Evolutionary conservation across 208 protist species (phyloP).

Genomic region (Acanthamoeba castellanii): DNA sequence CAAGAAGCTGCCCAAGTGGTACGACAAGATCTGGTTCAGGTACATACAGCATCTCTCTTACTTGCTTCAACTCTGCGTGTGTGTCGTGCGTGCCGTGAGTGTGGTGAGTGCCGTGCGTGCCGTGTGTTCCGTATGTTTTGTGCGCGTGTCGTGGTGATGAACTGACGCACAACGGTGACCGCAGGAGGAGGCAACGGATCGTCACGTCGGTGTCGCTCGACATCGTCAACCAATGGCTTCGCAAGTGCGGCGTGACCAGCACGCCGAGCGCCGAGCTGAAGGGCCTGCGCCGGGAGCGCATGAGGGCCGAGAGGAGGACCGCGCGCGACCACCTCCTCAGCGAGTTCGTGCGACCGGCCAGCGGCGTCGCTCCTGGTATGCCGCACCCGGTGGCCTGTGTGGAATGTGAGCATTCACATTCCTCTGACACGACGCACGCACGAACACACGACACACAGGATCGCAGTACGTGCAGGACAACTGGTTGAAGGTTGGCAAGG

Average conservation of each 20-base stretch:
- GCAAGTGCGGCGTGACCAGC: neutral
- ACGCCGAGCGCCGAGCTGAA: neutral
- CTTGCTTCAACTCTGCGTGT: too few relatives aligned
- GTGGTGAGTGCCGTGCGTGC: too few relatives aligned
- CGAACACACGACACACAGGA: neutral
- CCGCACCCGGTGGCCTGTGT: neutral
- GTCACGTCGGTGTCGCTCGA: neutral
- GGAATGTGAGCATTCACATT: neutral
- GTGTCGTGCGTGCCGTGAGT: too few relatives aligned
- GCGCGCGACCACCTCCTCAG: neutral
- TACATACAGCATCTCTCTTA: neutral
- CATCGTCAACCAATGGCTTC: neutral
- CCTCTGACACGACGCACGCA: neutral
- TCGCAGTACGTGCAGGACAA: constrained; percentile 49
- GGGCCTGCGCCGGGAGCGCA: neutral
- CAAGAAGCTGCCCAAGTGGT: constrained; percentile 26
- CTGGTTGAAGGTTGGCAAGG: neutral
- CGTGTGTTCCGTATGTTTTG: too few relatives aligned
- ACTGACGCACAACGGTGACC: neutral
- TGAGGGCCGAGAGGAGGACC: neutral
- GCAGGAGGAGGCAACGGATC: neutral
- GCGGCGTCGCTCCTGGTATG: neutral
- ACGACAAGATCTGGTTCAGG: constrained; percentile 52
- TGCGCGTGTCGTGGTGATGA: too few relatives aligned
- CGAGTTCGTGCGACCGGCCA: neutral